Conservation (phyloP, 768 basidiomycete genomes). For the Termitomyces sp. region DNA sequence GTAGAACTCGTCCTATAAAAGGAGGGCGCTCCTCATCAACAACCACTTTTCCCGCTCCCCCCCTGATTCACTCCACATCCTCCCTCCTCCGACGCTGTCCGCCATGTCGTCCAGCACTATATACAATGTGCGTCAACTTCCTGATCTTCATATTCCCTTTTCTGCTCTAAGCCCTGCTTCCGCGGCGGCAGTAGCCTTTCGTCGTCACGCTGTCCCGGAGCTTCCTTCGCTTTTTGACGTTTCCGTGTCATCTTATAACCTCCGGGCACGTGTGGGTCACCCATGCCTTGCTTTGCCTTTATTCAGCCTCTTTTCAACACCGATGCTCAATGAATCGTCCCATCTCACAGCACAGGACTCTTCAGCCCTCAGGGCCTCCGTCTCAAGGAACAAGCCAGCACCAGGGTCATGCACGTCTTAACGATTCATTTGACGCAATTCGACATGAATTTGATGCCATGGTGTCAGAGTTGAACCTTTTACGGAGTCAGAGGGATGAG, state of each 20-base stretch:
- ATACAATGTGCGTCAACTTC: slow-evolving; percentile 32
- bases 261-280: slow-evolving; percentile 20
- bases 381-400: slow-evolving; percentile 39
- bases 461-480: slow-evolving; percentile 58
- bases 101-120: slow-evolving; percentile 29
- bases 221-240: slow-evolving; percentile 18
- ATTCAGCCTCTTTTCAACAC: slow-evolving; percentile 12
- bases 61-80: not conserved
- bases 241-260: slow-evolving; percentile 19
- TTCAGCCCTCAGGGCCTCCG: slow-evolving; percentile 51
- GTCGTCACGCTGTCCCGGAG: slow-evolving; percentile 14
- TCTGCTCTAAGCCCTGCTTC: slow-evolving; percentile 8
- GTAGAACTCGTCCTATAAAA: slow-evolving; percentile 22
- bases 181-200: slow-evolving; percentile 8
- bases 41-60: slow-evolving; percentile 5
- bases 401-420: slow-evolving; percentile 45
- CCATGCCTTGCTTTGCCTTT: slow-evolving; percentile 14
- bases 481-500: slow-evolving; percentile 82
- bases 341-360: slow-evolving; percentile 46
- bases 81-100: not conserved
- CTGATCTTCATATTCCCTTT: slow-evolving; percentile 8
- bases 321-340: slow-evolving; percentile 18
- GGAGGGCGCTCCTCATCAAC: slow-evolving; percentile 14
- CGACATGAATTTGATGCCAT: slow-evolving; percentile 82
- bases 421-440: slow-evolving; percentile 79